A percentile compares a stretch with the other conserved stretches of the same genome.
These are phyloP conservation scores for Cladosporium sp. DNA, from an alignment of 2,329 filamentous ascomycete species.

Conservation along the genomic window DNA sequence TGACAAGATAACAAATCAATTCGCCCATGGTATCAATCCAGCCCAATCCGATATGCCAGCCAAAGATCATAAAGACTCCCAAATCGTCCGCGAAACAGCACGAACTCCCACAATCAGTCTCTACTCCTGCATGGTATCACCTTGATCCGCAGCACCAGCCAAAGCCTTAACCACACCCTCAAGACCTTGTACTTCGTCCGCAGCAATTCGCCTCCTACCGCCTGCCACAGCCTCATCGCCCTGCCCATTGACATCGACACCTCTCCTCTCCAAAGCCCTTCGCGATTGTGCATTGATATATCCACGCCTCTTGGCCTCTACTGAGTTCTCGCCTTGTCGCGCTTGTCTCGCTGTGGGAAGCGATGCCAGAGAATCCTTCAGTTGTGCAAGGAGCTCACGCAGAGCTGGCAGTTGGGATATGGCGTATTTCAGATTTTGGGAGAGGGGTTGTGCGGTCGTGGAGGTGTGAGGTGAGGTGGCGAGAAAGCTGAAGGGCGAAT, in stretches of 20 bases:
- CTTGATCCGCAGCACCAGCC: constrained; percentile 19
- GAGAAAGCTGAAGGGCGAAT: constrained; percentile 51
- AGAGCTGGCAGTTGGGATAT: constrained; percentile 79
- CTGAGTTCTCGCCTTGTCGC: constrained; percentile 36
- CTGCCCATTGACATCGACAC: constrained; percentile 48
- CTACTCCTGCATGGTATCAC: constrained; percentile 12
- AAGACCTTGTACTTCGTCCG: constrained; percentile 34
- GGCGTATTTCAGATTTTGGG: constrained; percentile 71
- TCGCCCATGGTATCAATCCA: not conserved
- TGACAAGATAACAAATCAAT: not conserved
- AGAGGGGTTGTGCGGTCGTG: constrained; percentile 49
- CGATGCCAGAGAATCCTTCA: constrained; percentile 34
- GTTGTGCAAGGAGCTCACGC: constrained; percentile 60
- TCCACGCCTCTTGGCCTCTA: constrained; percentile 64
- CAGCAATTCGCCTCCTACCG: constrained; percentile 2
- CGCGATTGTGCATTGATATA: constrained; percentile 80
- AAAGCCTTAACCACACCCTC: constrained; percentile 34
- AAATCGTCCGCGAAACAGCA: too few relatives aligned
- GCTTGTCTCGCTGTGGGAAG: constrained; percentile 27
- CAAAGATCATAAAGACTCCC: not conserved
- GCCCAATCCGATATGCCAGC: not conserved
- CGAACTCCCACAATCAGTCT: too few relatives aligned
- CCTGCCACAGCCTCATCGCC: not conserved
- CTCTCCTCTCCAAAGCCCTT: constrained; percentile 69
- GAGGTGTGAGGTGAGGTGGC: constrained; percentile 42